phyloP scores from a whole-genome alignment of 129 eudicot species.

The Apium graveolens region DNA sequence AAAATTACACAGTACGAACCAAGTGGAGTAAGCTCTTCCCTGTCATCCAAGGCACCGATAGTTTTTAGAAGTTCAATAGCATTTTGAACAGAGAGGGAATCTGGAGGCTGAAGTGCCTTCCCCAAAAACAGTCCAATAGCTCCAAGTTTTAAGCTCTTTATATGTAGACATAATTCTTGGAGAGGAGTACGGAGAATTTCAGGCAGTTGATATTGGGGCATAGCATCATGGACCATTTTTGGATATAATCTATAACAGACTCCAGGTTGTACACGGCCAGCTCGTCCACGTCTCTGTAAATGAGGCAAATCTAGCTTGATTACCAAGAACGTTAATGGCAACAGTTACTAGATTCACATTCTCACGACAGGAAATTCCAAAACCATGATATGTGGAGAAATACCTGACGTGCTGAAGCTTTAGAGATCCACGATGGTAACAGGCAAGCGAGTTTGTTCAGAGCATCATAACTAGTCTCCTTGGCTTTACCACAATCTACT shows the following conservation, averaged over 20 bases:
- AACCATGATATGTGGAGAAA: background rate
- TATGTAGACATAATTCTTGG: slow-evolving; percentile 88
- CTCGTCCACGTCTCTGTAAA: slow-evolving; percentile 94
- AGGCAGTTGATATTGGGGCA: slow-evolving; percentile 86
- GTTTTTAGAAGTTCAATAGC: slow-evolving; percentile 95
- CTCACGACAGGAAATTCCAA: background rate
- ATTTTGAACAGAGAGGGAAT: slow-evolving; percentile 79
- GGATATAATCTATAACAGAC: slow-evolving; percentile 88
- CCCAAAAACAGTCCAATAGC: slow-evolving; percentile 57
- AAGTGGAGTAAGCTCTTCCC: slow-evolving; percentile 92
- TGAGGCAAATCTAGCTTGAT: background rate
- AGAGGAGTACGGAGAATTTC: slow-evolving; percentile 95
- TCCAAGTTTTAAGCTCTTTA: slow-evolving; percentile 90
- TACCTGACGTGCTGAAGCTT: slow-evolving; percentile 99
- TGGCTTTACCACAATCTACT: slow-evolving; percentile 92
- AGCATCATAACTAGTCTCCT: slow-evolving; percentile 99
- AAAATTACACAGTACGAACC: slow-evolving; percentile 32
- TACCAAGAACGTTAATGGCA: background rate
- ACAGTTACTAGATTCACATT: background rate
- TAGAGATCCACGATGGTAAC: slow-evolving; percentile 95
- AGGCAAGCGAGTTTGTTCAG: slow-evolving; percentile 85
- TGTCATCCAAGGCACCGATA: slow-evolving; percentile 84
- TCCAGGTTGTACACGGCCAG: slow-evolving; percentile 98
- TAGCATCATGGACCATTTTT: slow-evolving; percentile 72
- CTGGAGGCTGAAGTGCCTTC: slow-evolving; percentile 94